These are phyloP conservation scores for Pleurotus eryngii DNA, from an alignment of 768 basidiomycete genomes.

Conservation along the genomic window DNA sequence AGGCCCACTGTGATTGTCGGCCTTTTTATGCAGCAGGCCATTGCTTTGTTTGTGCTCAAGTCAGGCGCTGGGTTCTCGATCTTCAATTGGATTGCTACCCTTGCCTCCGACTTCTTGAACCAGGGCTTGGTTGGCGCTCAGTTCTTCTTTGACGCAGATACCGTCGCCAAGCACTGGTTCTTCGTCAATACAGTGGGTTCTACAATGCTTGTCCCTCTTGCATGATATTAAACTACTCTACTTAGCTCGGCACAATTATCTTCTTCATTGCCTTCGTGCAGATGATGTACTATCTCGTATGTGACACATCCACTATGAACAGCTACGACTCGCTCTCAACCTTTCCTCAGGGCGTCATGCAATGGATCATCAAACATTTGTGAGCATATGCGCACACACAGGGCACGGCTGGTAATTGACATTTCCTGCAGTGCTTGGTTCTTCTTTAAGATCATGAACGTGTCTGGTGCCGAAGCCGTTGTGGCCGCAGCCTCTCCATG, in stretches of 20 bases:
- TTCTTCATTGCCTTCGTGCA: slow-evolving; percentile 94
- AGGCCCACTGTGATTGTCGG: slow-evolving; percentile 90
- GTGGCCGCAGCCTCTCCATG: slow-evolving; percentile 93
- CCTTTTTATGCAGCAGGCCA: slow-evolving; percentile 77
- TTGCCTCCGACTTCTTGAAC: slow-evolving; percentile 76
- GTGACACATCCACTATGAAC: not conserved
- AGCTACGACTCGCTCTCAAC: not conserved
- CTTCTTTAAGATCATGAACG: slow-evolving; percentile 88
- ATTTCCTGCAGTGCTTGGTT: slow-evolving; percentile 67
- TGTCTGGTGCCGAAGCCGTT: slow-evolving; percentile 94
- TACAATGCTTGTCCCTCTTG: slow-evolving; percentile 7
- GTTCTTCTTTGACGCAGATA: slow-evolving; percentile 80
- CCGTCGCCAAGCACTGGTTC: slow-evolving; percentile 73
- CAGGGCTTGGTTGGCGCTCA: slow-evolving; percentile 66
- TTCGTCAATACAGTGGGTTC: slow-evolving; percentile 70
- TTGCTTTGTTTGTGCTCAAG: slow-evolving; percentile 90
- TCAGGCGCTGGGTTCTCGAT: slow-evolving; percentile 76
- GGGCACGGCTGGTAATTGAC: not conserved
- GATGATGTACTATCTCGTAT: slow-evolving; percentile 72
- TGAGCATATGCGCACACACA: slow-evolving; percentile 28
- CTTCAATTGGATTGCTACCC: slow-evolving; percentile 79
- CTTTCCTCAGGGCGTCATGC: slow-evolving; percentile 71
- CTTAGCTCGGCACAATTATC: slow-evolving; percentile 72
- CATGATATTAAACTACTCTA: not conserved
- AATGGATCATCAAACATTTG: slow-evolving; percentile 90